phyloP scores from a whole-genome alignment of 768 basidiomycete species.

The Roridomyces roridus region DNA sequence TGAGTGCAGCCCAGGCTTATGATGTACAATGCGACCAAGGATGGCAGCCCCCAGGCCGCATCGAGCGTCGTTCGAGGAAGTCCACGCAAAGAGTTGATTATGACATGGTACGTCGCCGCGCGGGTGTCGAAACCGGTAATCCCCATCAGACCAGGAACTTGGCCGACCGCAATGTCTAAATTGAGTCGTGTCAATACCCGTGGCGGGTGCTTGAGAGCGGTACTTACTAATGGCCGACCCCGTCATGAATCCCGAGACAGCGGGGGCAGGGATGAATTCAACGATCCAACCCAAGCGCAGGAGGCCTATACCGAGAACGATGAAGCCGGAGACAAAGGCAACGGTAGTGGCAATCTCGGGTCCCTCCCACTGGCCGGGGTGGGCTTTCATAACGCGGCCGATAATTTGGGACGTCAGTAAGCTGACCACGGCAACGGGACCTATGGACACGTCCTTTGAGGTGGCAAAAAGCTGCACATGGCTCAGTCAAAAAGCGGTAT shows the following conservation, averaged over 20 bases:
- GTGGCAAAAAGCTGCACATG: conserved; percentile 85
- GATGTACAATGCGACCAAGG: conserved; percentile 69
- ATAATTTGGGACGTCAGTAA: conserved; percentile 86
- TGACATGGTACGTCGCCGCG: conserved; percentile 82
- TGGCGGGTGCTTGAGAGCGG: not conserved
- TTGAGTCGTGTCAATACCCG: not conserved
- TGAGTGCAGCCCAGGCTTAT: conserved; percentile 65
- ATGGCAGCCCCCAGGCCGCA: conserved; percentile 89
- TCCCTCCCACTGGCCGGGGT: conserved; percentile 63
- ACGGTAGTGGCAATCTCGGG: conserved; percentile 85
- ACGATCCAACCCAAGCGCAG: conserved; percentile 93
- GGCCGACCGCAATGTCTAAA: conserved; percentile 76
- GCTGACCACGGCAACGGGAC: conserved; percentile 99
- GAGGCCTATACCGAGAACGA: conserved; percentile 88
- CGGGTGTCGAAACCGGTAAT: conserved; percentile 87
- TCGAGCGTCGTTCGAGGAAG: conserved; percentile 75
- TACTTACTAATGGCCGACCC: conserved; percentile 83
- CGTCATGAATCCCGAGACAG: conserved; percentile 94
- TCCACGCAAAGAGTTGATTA: conserved; percentile 92
- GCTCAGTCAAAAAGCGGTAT: conserved; percentile 5
- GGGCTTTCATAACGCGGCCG: conserved; percentile 56
- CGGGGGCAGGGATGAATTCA: conserved; percentile 90
- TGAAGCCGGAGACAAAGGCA: conserved; percentile 89
- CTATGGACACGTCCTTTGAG: conserved; percentile 98
- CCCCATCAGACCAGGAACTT: conserved; percentile 91